These are phyloP conservation scores for Solanum pinnatisectum DNA, from an alignment of 257 asterid genomes.

Conservation along the genomic window DNA sequence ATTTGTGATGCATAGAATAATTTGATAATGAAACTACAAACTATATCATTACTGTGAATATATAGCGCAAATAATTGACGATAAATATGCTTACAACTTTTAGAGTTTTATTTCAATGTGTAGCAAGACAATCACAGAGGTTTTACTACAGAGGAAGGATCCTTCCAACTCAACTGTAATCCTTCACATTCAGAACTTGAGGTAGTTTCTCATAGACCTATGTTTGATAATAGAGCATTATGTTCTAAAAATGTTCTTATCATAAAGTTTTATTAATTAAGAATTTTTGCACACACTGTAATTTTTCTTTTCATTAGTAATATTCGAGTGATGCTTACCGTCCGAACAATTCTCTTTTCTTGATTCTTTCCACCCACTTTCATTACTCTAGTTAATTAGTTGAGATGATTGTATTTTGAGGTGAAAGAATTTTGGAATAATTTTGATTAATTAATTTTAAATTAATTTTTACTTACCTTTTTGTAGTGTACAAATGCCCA, in stretches of 20 bases:
- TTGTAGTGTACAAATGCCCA: background rate
- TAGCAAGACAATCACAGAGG: background rate
- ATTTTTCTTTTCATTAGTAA: background rate
- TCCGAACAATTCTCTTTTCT: background rate
- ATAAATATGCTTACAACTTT: background rate
- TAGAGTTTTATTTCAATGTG: too few species aligned
- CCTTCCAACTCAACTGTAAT: background rate
- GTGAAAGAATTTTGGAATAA: too few species aligned
- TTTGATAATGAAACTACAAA: background rate
- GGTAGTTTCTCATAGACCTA: background rate
- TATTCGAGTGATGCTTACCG: background rate
- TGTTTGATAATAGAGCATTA: background rate
- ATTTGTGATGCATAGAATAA: background rate
- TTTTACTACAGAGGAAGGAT: background rate
- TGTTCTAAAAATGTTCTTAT: background rate
- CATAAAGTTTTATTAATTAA: too few species aligned
- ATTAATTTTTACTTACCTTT: background rate
- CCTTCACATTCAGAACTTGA: background rate
- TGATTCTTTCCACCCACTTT: background rate
- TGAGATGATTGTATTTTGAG: background rate
- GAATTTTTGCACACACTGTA: background rate
- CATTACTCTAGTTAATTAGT: background rate
- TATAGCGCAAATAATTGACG: background rate
- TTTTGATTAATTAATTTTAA: background rate
- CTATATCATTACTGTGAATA: background rate